Conservation (phyloP, 139 green algal genomes). For the Chlamydomonas applanata region DNA sequence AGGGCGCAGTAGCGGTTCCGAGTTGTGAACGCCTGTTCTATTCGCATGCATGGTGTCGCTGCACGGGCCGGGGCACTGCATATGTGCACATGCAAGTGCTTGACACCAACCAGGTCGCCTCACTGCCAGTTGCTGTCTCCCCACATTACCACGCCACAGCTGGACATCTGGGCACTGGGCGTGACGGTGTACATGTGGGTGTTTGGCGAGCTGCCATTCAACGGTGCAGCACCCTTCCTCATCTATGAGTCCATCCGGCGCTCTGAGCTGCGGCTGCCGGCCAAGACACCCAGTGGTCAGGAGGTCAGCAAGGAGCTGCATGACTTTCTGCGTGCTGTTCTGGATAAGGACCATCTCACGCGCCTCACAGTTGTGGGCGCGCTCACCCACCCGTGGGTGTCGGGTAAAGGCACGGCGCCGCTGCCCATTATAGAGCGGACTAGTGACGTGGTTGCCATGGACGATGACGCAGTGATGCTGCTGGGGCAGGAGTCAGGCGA, state of each 20-base stretch:
- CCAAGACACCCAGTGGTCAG: neutral
- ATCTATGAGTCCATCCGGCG: conserved; percentile 49
- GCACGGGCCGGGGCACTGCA: no score
- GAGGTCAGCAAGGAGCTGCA: conserved; percentile 7
- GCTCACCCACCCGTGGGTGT: conserved; percentile 29
- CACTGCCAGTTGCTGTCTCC: neutral
- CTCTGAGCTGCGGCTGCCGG: conserved; percentile 15
- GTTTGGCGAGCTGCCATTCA: conserved; percentile 56
- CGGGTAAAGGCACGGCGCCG: conserved; percentile 1
- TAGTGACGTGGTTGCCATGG: no score
- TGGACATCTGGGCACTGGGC: conserved; percentile 61
- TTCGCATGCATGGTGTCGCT: no score
- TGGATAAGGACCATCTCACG: conserved; percentile 10
- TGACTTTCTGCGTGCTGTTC: conserved; percentile 11
- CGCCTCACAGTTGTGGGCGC: conserved; percentile 36
- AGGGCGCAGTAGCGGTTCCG: no score
- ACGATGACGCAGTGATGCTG: no score
- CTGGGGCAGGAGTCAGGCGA: neutral
- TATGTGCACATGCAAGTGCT: no score
- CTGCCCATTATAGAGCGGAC: conserved; percentile 5
- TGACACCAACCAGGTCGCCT: no score
- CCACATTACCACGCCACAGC: conserved; percentile 11
- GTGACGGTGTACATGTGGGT: conserved; percentile 58
- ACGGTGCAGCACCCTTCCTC: conserved; percentile 38
- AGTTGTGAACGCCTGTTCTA: no score